These are phyloP conservation scores for Colletotrichum limetticola DNA, from an alignment of 2,329 filamentous ascomycete species.

Conservation along the genomic window DNA sequence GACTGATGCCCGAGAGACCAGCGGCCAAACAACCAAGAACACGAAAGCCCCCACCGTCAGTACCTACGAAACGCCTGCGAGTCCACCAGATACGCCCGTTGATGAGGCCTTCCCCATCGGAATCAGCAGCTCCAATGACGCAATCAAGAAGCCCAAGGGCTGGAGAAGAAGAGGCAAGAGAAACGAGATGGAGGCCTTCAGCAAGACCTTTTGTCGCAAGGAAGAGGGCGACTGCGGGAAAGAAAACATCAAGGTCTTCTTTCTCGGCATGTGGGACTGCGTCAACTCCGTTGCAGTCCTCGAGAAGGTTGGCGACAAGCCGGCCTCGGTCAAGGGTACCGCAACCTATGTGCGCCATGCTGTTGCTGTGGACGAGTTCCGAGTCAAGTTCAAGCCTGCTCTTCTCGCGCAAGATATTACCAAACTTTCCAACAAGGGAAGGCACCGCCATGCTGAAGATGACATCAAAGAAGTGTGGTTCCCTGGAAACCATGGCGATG, in stretches of 20 bases:
- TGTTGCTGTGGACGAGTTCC: constrained; percentile 62
- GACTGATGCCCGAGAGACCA: not conserved
- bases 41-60: not conserved
- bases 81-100: not conserved
- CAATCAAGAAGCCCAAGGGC: not conserved
- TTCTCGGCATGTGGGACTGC: constrained; percentile 65
- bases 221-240: constrained; percentile 36
- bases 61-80: not conserved
- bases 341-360: constrained; percentile 61
- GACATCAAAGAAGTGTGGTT: constrained; percentile 65
- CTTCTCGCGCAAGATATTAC: constrained; percentile 52
- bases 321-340: constrained; percentile 50
- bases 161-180: not conserved
- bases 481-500: constrained; percentile 62
- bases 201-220: constrained; percentile 58
- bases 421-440: constrained; percentile 6
- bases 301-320: constrained; percentile 48
- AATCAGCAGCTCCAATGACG: constrained; percentile 21
- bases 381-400: constrained; percentile 65
- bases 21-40: not conserved
- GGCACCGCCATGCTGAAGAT: constrained; percentile 41
- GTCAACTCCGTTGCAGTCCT: constrained; percentile 60
- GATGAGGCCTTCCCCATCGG: not conserved
- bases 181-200: constrained; percentile 54
- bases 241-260: constrained; percentile 57